Evolutionary conservation across 768 basidiomycete species (phyloP).

Genomic region (Boletus pseudo-olivaceus): DNA sequence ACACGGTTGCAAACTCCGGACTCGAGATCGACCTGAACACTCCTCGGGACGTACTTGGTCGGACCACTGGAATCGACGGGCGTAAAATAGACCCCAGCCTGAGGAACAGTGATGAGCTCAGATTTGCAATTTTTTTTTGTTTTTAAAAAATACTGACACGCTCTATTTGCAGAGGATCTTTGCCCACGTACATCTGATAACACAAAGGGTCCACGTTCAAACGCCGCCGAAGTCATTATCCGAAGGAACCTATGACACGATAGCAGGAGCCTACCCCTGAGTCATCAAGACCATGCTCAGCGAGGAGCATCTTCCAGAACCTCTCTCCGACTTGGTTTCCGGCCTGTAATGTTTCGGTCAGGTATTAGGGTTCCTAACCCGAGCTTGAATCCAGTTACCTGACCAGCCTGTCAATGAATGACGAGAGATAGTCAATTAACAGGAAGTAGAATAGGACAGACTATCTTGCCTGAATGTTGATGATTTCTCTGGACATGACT

Average conservation of each 20-base stretch:
- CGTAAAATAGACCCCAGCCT: conserved; percentile 83
- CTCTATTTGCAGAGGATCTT: conserved; percentile 69
- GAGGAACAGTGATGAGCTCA: background rate
- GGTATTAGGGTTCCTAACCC: conserved; percentile 10
- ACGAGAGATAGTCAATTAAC: conserved; percentile 9
- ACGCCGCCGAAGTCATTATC: conserved; percentile 15
- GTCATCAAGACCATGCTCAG: conserved; percentile 79
- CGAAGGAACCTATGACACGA: conserved; percentile 3
- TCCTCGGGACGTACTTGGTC: conserved; percentile 84
- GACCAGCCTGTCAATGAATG: conserved; percentile 51
- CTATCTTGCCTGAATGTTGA: conserved; percentile 67
- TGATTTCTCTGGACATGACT: conserved; percentile 72
- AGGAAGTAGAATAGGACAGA: background rate
- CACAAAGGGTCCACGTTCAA: conserved; percentile 5
- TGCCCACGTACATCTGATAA: conserved; percentile 61
- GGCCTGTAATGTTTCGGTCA: conserved; percentile 41
- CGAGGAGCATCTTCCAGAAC: conserved; percentile 87
- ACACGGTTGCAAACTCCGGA: conserved; percentile 80
- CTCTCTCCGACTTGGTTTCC: conserved; percentile 78
- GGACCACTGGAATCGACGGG: conserved; percentile 53
- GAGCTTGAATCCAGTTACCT: conserved; percentile 42
- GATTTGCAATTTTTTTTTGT: background rate
- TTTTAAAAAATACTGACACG: conserved; percentile 47
- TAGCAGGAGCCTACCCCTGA: conserved; percentile 48
- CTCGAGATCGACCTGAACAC: conserved; percentile 89